A percentile compares a stretch with the other conserved stretches of the same genome.
Evolutionary conservation across 306 rosid genomes (phyloP).

Genomic region (Rosa chinensis): DNA sequence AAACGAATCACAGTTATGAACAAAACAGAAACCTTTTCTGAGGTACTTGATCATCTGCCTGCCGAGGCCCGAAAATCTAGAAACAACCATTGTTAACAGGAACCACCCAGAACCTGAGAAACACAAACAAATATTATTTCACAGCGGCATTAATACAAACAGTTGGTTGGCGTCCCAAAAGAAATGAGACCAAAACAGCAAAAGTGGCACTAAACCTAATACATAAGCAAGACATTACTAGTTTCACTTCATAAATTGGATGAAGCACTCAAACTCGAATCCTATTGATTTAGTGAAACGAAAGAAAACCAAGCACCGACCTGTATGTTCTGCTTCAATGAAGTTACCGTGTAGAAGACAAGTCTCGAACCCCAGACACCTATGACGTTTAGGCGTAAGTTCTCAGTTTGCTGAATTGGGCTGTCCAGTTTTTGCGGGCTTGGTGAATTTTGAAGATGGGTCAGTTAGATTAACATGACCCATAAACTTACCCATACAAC

Average conservation of each 20-base stretch:
- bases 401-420: neutral
- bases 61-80: neutral
- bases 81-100: neutral
- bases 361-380: neutral
- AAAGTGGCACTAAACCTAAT: neutral
- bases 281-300: neutral
- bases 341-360: neutral
- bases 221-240: neutral
- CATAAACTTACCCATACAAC: too few relatives aligned
- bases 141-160: slow-evolving; percentile 5
- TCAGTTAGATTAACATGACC: too few relatives aligned
- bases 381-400: neutral
- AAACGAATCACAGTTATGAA: neutral
- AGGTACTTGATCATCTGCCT: slow-evolving; percentile 4
- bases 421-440: neutral
- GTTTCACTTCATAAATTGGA: neutral
- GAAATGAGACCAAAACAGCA: neutral
- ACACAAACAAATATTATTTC: neutral
- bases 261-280: neutral
- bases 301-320: neutral
- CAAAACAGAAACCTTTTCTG: neutral
- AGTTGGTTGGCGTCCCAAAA: slow-evolving; percentile 4
- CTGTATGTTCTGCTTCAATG: neutral
- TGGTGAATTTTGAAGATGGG: neutral
- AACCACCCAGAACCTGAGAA: neutral